A percentile compares a stretch with the other conserved stretches of the same genome.
Conservation (phyloP, 306 rosid species). For the Arachis hypogaea region DNA sequence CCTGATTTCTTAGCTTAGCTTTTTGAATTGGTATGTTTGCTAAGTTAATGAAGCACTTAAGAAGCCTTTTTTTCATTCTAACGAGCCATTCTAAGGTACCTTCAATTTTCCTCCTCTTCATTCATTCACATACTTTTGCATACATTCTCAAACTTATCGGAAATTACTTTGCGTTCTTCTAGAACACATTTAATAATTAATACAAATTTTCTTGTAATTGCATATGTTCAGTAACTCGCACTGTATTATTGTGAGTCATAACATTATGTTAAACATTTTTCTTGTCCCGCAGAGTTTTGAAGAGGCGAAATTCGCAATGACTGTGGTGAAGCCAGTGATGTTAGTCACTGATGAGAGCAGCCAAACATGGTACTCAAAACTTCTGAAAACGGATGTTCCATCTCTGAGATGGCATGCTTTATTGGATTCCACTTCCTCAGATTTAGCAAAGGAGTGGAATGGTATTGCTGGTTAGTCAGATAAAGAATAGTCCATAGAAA, state of each 20-base stretch:
- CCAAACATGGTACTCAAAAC: constrained; percentile 58
- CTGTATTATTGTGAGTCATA: too few relatives aligned
- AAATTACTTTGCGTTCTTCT: neutral
- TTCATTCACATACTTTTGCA: neutral
- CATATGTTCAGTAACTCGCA: too few relatives aligned
- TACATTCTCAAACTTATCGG: neutral
- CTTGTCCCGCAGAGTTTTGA: constrained; percentile 58
- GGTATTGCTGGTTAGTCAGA: constrained; percentile 41
- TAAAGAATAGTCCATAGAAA: neutral
- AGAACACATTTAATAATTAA: too few relatives aligned
- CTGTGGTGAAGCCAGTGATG: constrained; percentile 69
- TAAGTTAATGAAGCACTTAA: constrained; percentile 12
- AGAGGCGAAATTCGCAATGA: constrained; percentile 75
- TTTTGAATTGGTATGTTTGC: neutral
- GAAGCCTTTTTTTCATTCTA: neutral
- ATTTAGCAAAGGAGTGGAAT: constrained; percentile 41
- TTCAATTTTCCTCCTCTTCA: neutral
- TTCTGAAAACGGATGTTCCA: constrained; percentile 52
- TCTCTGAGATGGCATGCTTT: constrained; percentile 69
- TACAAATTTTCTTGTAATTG: too few relatives aligned
- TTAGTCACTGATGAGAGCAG: constrained; percentile 72
- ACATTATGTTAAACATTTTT: constrained; percentile 8
- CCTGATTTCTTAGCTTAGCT: constrained; percentile 1
- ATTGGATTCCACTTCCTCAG: constrained; percentile 54
- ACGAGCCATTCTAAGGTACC: neutral